Evolutionary conservation across 768 basidiomycete species (phyloP).

Genomic region (Hydnomerulius pinastri): DNA sequence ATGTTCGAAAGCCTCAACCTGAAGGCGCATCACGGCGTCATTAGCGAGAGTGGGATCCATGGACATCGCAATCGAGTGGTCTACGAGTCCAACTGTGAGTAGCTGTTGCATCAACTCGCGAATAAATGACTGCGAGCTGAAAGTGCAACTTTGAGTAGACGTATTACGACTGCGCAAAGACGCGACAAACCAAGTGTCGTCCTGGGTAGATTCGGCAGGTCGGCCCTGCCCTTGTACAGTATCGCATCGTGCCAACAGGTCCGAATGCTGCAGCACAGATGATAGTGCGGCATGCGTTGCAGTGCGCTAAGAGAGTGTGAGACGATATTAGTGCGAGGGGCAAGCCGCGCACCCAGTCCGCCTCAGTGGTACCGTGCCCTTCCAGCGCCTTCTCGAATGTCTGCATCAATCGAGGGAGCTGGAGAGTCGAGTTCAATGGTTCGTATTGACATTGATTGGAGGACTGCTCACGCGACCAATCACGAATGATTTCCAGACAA

Average conservation of each 20-base stretch:
- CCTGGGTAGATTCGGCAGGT: slow-evolving; percentile 18
- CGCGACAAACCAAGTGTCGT: slow-evolving; percentile 15
- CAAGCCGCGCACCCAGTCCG: slow-evolving; percentile 56
- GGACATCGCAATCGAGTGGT: slow-evolving; percentile 50
- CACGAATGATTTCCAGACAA: slow-evolving; percentile 72
- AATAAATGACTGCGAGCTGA: slow-evolving; percentile 27
- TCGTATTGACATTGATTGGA: neutral
- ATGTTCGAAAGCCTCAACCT: slow-evolving; percentile 60
- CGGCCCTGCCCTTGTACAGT: slow-evolving; percentile 39
- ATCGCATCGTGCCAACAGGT: slow-evolving; percentile 59
- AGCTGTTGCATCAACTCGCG: slow-evolving; percentile 50
- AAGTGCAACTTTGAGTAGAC: slow-evolving; percentile 11
- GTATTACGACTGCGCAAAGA: neutral
- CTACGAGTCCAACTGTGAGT: slow-evolving; percentile 53
- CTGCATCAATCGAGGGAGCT: slow-evolving; percentile 65
- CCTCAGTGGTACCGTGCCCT: slow-evolving; percentile 44
- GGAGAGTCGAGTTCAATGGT: slow-evolving; percentile 6
- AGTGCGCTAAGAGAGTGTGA: slow-evolving; percentile 31
- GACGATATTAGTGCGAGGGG: neutral
- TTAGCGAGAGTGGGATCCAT: slow-evolving; percentile 53
- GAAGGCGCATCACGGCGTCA: slow-evolving; percentile 50
- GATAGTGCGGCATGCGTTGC: slow-evolving; percentile 54
- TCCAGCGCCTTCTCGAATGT: slow-evolving; percentile 58
- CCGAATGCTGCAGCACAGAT: slow-evolving; percentile 49
- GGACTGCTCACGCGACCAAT: slow-evolving; percentile 61